These are phyloP conservation scores for Panicum miliaceum DNA, from an alignment of 176 grass and related monocot species.

Conservation along the genomic window DNA sequence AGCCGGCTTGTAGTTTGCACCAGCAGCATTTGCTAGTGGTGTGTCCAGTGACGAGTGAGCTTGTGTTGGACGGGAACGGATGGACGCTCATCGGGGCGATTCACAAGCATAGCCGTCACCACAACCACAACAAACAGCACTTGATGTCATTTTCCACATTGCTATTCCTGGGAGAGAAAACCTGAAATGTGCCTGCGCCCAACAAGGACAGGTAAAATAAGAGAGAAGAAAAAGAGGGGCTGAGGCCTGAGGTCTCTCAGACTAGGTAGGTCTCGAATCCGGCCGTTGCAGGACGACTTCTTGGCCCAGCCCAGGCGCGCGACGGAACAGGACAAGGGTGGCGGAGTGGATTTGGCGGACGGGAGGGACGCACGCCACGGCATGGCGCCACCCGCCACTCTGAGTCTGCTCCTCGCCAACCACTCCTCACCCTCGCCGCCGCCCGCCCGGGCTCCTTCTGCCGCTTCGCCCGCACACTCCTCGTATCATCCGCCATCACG, in stretches of 20 bases:
- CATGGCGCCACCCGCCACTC: conserved; percentile 38
- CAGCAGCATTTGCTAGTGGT: no score
- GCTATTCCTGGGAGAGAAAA: background rate
- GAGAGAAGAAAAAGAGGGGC: background rate
- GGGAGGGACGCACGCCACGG: no score
- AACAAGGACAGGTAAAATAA: background rate
- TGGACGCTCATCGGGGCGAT: no score
- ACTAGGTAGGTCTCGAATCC: no score
- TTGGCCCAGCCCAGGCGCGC: no score
- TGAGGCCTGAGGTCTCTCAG: no score
- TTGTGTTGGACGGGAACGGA: no score
- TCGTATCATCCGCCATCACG: background rate
- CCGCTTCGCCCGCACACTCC: background rate
- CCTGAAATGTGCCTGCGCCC: background rate
- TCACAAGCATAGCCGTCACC: no score
- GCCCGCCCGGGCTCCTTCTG: background rate
- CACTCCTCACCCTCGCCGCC: background rate
- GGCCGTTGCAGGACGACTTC: no score
- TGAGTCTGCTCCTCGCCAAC: conserved; percentile 30
- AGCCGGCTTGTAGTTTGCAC: background rate
- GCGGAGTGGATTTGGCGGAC: no score
- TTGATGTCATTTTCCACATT: background rate
- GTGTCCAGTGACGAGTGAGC: no score
- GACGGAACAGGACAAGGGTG: no score
- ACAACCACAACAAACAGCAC: background rate